Evolutionary conservation across 352 stramenopile genomes (phyloP).

Genomic region (Saprolegnia parasitica): DNA sequence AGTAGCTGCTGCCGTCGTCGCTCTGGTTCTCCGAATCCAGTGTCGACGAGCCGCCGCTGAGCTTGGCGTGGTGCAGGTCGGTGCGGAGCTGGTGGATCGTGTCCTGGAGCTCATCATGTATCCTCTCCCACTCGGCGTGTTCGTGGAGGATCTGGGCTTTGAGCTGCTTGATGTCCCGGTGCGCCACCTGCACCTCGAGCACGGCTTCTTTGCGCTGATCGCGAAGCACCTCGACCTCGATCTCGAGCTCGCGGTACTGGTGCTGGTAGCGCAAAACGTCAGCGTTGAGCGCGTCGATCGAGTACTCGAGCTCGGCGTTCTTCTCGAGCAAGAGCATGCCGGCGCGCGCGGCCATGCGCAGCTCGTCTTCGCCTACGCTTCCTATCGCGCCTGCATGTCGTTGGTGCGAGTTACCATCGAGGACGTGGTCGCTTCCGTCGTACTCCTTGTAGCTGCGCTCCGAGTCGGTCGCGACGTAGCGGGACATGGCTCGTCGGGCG

Average conservation of each 20-base stretch:
- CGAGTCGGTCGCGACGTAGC: too few relatives aligned
- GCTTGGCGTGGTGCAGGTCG: slow-evolving; percentile 1
- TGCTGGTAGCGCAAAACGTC: slow-evolving; percentile 41
- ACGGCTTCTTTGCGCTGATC: slow-evolving; percentile 33
- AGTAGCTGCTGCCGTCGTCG: slow-evolving; percentile 41
- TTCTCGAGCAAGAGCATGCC: slow-evolving; percentile 70
- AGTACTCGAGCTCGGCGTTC: slow-evolving; percentile 60
- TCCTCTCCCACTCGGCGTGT: slow-evolving; percentile 4
- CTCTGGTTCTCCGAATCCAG: slow-evolving; percentile 30
- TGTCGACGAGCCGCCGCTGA: not conserved
- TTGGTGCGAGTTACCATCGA: not conserved
- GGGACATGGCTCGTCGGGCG: too few relatives aligned
- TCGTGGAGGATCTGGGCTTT: slow-evolving; percentile 9
- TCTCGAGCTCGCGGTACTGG: slow-evolving; percentile 42
- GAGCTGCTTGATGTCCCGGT: slow-evolving; percentile 20
- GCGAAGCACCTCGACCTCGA: slow-evolving; percentile 38
- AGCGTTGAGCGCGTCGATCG: slow-evolving; percentile 51
- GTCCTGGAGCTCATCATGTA: slow-evolving; percentile 8
- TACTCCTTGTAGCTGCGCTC: not conserved
- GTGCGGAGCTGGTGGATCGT: slow-evolving; percentile 6
- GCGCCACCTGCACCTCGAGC: slow-evolving; percentile 20
- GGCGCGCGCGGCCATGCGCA: slow-evolving; percentile 57
- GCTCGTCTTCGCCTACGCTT: slow-evolving; percentile 39
- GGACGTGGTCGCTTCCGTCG: not conserved
- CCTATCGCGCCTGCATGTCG: not conserved